These are phyloP conservation scores for Diaporthe sp. DNA, from an alignment of 2,329 filamentous ascomycete genomes.

Conservation along the genomic window DNA sequence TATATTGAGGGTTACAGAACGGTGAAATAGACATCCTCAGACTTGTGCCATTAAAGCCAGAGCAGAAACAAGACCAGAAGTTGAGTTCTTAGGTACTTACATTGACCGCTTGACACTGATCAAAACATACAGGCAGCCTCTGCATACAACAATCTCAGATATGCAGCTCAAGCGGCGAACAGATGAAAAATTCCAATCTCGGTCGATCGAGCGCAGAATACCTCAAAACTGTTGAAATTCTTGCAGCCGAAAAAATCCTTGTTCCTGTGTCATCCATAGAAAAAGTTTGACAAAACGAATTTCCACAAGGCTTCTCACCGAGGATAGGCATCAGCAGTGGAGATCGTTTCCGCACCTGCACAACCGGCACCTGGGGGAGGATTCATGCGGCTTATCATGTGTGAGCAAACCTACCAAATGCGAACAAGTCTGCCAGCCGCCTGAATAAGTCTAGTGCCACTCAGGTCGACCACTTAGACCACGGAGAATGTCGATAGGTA, in stretches of 20 bases:
- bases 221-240: no score
- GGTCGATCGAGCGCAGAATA: no score
- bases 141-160: background rate
- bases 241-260: no score
- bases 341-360: background rate
- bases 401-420: background rate
- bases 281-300: no score
- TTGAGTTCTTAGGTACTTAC: background rate
- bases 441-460: background rate
- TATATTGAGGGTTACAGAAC: background rate
- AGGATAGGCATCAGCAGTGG: background rate
- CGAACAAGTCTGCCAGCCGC: slow-evolving; percentile 1
- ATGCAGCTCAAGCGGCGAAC: background rate
- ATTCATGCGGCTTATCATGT: background rate
- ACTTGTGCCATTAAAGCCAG: background rate
- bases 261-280: no score
- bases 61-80: background rate
- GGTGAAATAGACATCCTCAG: background rate
- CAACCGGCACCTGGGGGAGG: background rate
- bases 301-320: background rate
- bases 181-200: background rate
- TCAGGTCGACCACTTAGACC: background rate
- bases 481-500: background rate
- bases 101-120: no score
- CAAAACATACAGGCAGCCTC: background rate